phyloP scores from a whole-genome alignment of 352 stramenopile species.

The Globisporangium solare region DNA sequence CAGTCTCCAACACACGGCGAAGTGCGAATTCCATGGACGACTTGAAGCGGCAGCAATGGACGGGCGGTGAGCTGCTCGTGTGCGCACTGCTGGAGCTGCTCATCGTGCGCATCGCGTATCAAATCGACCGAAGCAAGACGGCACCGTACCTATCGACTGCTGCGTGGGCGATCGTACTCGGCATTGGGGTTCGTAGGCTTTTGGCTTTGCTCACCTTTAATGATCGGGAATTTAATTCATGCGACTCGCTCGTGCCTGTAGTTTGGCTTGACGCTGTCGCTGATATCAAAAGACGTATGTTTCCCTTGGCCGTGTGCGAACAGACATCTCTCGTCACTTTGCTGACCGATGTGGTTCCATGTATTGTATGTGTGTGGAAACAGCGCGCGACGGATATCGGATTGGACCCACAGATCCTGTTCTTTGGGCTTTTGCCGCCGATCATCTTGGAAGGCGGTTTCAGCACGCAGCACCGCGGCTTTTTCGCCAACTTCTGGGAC shows the following conservation, averaged over 20 bases:
- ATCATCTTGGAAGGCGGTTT: slow-evolving; percentile 69
- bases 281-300: slow-evolving; percentile 37
- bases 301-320: not conserved
- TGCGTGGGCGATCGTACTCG: slow-evolving; percentile 60
- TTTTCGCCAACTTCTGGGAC: slow-evolving; percentile 45
- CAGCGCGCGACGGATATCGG: slow-evolving; percentile 39
- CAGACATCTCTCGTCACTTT: not conserved
- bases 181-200: slow-evolving; percentile 6
- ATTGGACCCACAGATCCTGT: slow-evolving; percentile 58
- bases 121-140: slow-evolving; percentile 42
- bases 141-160: slow-evolving; percentile 56
- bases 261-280: slow-evolving; percentile 34
- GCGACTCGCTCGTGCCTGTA: slow-evolving; percentile 3
- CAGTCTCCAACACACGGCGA: too few species aligned
- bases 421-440: slow-evolving; percentile 51
- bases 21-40: slow-evolving; percentile 12
- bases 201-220: not conserved
- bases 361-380: slow-evolving; percentile 1
- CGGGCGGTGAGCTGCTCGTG: slow-evolving; percentile 50
- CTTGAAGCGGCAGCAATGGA: slow-evolving; percentile 40
- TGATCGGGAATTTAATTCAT: not conserved
- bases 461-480: slow-evolving; percentile 58
- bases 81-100: slow-evolving; percentile 60
- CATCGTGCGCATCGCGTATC: slow-evolving; percentile 59
- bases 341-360: too few species aligned